Evolutionary conservation across 441 rosid species (phyloP).

Genomic region (Mallotus repandus): DNA sequence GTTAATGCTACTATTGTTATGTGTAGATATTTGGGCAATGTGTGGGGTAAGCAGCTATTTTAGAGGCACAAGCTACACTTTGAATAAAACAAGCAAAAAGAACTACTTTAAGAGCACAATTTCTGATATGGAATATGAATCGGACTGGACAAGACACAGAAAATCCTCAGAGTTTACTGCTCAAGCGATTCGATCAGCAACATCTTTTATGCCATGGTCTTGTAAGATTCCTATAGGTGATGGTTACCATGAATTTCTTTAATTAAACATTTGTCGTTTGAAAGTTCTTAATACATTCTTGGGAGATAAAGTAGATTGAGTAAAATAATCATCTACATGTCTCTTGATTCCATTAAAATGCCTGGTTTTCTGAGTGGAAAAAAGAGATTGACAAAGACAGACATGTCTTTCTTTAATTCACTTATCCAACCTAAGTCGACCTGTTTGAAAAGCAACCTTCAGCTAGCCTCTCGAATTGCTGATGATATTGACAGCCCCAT

Average conservation of each 20-base stretch:
- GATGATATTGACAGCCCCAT: slow-evolving; percentile 46
- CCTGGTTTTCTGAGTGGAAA: slow-evolving; percentile 48
- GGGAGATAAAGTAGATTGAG: slow-evolving; percentile 35
- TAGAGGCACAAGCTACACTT: slow-evolving; percentile 31
- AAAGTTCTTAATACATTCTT: slow-evolving; percentile 24
- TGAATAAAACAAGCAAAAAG: slow-evolving; percentile 21
- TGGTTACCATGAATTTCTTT: slow-evolving; percentile 73
- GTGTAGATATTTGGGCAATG: slow-evolving; percentile 52
- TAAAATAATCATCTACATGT: slow-evolving; percentile 20
- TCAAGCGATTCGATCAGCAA: slow-evolving; percentile 61
- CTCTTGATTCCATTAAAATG: slow-evolving; percentile 41
- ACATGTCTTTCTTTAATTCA: slow-evolving; percentile 37
- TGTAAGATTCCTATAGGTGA: slow-evolving; percentile 81
- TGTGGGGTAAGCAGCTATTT: slow-evolving; percentile 41
- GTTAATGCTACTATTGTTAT: slow-evolving; percentile 11
- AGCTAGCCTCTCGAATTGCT: slow-evolving; percentile 33
- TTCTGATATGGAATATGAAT: slow-evolving; percentile 82
- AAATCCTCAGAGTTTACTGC: slow-evolving; percentile 52
- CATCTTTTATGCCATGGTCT: slow-evolving; percentile 76
- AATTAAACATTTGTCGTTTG: slow-evolving; percentile 26
- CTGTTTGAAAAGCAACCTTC: slow-evolving; percentile 39
- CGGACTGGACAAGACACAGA: slow-evolving; percentile 57
- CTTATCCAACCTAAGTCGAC: slow-evolving; percentile 26
- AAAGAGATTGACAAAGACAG: slow-evolving; percentile 48
- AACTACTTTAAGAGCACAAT: slow-evolving; percentile 28